Evolutionary conservation across 306 rosid species (phyloP).

Genomic region (Cotoneaster glaucophyllus): DNA sequence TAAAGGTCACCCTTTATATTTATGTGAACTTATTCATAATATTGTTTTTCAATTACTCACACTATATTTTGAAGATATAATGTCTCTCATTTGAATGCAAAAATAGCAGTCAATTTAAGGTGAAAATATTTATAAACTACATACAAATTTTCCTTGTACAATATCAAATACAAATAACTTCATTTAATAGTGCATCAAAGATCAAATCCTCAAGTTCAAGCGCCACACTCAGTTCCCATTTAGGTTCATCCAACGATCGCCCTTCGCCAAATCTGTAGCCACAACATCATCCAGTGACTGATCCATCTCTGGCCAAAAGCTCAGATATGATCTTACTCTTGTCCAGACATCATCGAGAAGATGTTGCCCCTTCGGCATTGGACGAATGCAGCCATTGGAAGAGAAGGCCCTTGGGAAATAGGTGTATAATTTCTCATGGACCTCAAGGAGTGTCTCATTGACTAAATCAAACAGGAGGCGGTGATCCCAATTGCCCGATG

Average conservation of each 20-base stretch:
- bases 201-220: slow-evolving; percentile 75
- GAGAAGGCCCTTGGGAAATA: slow-evolving; percentile 54
- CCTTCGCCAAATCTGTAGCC: slow-evolving; percentile 49
- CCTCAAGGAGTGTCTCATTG: slow-evolving; percentile 47
- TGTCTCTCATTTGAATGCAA: too few species aligned
- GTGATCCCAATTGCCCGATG: slow-evolving; percentile 25
- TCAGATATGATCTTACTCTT: slow-evolving; percentile 28
- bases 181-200: slow-evolving; percentile 66
- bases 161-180: slow-evolving; percentile 35
- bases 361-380: slow-evolving; percentile 44
- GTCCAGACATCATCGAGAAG: slow-evolving; percentile 54
- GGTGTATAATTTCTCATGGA: slow-evolving; percentile 48
- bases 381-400: slow-evolving; percentile 34
- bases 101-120: too few species aligned
- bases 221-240: slow-evolving; percentile 64
- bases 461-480: slow-evolving; percentile 60
- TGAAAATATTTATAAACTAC: too few species aligned
- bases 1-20: too few species aligned
- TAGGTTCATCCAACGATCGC: slow-evolving; percentile 66
- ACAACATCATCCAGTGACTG: slow-evolving; percentile 70
- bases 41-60: too few species aligned
- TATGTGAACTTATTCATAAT: too few species aligned
- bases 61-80: too few species aligned
- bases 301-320: slow-evolving; percentile 75
- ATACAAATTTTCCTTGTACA: background rate